Conservation (phyloP, 2,329 filamentous ascomycete genomes). For the Atkinsonella texensis region DNA sequence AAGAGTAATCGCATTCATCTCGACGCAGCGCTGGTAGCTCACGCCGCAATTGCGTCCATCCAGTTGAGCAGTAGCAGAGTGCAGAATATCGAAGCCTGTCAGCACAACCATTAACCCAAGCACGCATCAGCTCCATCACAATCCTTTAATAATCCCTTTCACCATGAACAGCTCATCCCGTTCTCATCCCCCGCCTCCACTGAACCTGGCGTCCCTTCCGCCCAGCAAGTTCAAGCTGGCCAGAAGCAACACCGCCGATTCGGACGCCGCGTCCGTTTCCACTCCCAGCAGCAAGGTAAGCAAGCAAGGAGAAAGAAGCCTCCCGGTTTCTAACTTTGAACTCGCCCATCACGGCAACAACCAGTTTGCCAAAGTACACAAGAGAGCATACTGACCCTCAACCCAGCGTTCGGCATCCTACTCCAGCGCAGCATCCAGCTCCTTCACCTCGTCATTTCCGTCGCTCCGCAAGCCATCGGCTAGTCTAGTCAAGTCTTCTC, state of each 20-base stretch:
- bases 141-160: not conserved
- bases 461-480: constrained; percentile 21
- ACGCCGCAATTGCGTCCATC: not conserved
- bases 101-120: not conserved
- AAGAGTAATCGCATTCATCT: not conserved
- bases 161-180: constrained; percentile 6
- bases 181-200: constrained; percentile 7
- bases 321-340: not conserved
- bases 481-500: constrained; percentile 23
- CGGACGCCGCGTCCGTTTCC: constrained; percentile 11
- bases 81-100: too few species aligned
- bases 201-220: constrained; percentile 7
- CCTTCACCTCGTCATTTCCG: constrained; percentile 13
- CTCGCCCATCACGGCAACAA: constrained; percentile 1
- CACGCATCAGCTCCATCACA: not conserved
- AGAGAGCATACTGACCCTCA: constrained; percentile 11
- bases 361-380: not conserved
- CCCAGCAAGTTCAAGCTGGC: constrained; percentile 11
- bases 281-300: constrained; percentile 14
- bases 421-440: constrained; percentile 16
- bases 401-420: constrained; percentile 17
- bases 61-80: not conserved
- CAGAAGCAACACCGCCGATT: constrained; percentile 12
- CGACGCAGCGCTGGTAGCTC: not conserved
- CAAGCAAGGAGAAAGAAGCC: too few species aligned